Base-by-base conservation (phyloP, 2,329 filamentous ascomycete genomes). In the Ceratocystis destructans region DNA sequence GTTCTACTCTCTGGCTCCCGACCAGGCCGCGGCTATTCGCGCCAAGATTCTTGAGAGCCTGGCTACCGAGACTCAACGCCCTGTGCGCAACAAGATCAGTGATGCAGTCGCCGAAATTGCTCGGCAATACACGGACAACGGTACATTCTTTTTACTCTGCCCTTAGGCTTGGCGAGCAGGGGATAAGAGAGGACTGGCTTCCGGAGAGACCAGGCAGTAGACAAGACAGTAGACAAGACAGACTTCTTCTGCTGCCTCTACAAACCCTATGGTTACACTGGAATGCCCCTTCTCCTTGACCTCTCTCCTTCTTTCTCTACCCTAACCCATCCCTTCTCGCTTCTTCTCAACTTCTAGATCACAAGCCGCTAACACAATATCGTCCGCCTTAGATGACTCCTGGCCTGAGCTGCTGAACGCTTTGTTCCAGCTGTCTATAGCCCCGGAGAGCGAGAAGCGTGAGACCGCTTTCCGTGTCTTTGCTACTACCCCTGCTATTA, bases 41-140 rank as follows among this genome's bases (percentile, higher is more conserved):
- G 83, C 88, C 72, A 96, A 93, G 76, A 80, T 97, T 67, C 82
- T 97, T 53, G 83, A 92, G 72, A 86, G 85, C 64, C 80, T 96
- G 64, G 84, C 84, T 67, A 80, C 79, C 69, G 94, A 97, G 77
- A 79, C 83, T 25, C 83, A 88, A 69, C 83, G 86, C 69, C 80
- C 83, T 48, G 89, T 96, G 61, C 83, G 94, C 72, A 94, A 96
- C 79, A 99, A 99, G 77, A 89, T 97, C 74, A 94, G 92, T 71
- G 94, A 99, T 77, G 91, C 93, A n/a, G 89, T 97, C 69, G 94
- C 94, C 28, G 94, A 99, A 77, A 82, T 99, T 68, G 94, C 93
- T 57, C 86, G 94, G 72, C 91, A 99, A 78, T 96, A 96, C 77
- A 88, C 89, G 57, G 94, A 97, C 72, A 90, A 88, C 73, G 87